Percentiles rank a stretch among this genome's conserved stretches.
Evolutionary conservation across 352 stramenopile genomes (phyloP).

Genomic region (Phytophthora tentaculata): DNA sequence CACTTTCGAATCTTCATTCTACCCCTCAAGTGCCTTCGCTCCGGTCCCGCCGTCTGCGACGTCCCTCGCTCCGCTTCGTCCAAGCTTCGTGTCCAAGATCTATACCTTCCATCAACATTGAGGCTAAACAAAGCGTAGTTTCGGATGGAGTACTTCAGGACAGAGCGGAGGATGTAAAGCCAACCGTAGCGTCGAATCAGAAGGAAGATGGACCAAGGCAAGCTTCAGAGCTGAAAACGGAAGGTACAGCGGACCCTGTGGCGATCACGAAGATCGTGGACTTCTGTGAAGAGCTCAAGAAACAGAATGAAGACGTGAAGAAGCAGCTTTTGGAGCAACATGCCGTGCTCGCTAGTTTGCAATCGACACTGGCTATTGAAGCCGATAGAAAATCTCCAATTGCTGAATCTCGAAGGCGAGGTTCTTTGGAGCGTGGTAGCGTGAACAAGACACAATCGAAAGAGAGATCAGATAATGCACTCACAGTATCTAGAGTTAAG

Average conservation of each 20-base stretch:
- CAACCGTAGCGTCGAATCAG: conserved; percentile 18
- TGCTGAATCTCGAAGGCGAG: conserved; percentile 2
- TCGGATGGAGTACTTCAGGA: not conserved
- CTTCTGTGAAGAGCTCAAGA: conserved; percentile 62
- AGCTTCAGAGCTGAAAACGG: not conserved
- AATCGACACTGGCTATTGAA: conserved; percentile 10
- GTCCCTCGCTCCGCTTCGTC: too few relatives aligned
- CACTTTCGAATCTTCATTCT: too few relatives aligned
- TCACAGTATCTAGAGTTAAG: not conserved
- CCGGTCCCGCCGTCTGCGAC: too few relatives aligned
- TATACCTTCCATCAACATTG: too few relatives aligned
- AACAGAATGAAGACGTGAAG: conserved; percentile 67
- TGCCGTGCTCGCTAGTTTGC: conserved; percentile 47
- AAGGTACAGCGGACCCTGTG: conserved; percentile 26
- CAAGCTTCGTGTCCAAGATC: too few relatives aligned
- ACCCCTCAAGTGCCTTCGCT: too few relatives aligned
- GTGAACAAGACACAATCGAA: too few relatives aligned
- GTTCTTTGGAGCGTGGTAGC: too few relatives aligned
- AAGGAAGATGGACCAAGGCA: conserved; percentile 5
- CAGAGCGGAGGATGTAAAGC: not conserved
- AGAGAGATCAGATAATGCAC: not conserved
- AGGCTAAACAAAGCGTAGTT: not conserved
- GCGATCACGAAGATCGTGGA: conserved; percentile 56
- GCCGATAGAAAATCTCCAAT: not conserved
- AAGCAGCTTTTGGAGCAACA: conserved; percentile 54